Percentiles rank a stretch among this genome's conserved stretches.
phyloP scores from a whole-genome alignment of 1,284 basidiomycete species.

The Dichomitus squalens region DNA sequence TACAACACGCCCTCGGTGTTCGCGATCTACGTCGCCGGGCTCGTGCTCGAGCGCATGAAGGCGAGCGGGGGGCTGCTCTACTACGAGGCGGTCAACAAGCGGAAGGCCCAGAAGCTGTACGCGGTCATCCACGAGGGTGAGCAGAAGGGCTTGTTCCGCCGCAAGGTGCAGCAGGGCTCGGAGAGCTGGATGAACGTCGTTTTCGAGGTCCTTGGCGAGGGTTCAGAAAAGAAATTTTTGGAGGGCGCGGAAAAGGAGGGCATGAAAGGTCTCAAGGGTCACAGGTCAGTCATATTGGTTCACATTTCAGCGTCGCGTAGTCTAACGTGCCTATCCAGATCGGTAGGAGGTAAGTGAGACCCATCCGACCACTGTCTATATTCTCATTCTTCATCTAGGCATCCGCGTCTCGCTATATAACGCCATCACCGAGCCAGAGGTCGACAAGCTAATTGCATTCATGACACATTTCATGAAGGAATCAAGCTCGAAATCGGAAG shows the following conservation, averaged over 20 bases:
- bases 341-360: constrained; percentile 58
- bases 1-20: constrained; percentile 97
- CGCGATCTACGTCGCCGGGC: constrained; percentile 88
- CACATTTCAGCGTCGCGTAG: background rate
- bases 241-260: constrained; percentile 76
- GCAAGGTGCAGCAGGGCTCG: constrained; percentile 72
- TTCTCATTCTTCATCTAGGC: constrained; percentile 45
- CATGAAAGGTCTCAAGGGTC: constrained; percentile 88
- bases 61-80: constrained; percentile 72
- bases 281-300: constrained; percentile 66
- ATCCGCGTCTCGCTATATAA: constrained; percentile 96
- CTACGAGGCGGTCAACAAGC: constrained; percentile 67
- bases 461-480: constrained; percentile 54
- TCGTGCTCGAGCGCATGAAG: constrained; percentile 80
- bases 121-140: constrained; percentile 71
- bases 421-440: constrained; percentile 84
- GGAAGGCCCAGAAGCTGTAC: constrained; percentile 81
- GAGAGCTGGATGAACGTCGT: constrained; percentile 95
- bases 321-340: constrained; percentile 38
- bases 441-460: constrained; percentile 62
- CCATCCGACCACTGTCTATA: constrained; percentile 5
- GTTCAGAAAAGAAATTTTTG: constrained; percentile 73
- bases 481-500: background rate
- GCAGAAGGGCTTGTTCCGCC: constrained; percentile 63
- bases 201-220: constrained; percentile 75